These are phyloP conservation scores for Apostasia ramifera DNA, from an alignment of 106 monocot species.

Conservation along the genomic window DNA sequence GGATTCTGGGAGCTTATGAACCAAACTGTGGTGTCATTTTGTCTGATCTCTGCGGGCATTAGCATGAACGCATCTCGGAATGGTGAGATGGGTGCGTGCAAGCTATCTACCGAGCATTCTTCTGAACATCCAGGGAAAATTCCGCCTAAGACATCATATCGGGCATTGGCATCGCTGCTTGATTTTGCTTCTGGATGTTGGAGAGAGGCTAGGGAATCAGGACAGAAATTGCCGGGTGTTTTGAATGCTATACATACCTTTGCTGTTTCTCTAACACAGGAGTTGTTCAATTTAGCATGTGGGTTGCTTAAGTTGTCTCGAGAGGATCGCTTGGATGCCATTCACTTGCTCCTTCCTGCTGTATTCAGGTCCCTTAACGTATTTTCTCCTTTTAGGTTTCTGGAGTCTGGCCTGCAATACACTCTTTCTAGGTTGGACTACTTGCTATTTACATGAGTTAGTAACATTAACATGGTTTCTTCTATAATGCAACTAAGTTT, in stretches of 20 bases:
- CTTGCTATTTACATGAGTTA: not conserved
- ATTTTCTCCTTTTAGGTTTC: constrained; percentile 24
- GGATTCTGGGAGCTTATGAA: constrained; percentile 35
- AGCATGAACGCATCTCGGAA: constrained; percentile 19
- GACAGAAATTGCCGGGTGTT: constrained; percentile 3
- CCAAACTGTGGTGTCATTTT: constrained; percentile 53
- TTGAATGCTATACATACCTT: constrained; percentile 13
- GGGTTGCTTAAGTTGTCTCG: constrained; percentile 29
- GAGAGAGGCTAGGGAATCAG: not conserved
- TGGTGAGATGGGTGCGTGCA: constrained; percentile 15
- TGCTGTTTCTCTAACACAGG: constrained; percentile 42
- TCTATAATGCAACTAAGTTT: not conserved
- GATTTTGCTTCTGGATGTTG: constrained; percentile 23
- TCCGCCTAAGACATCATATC: constrained; percentile 26
- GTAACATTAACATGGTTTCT: not conserved
- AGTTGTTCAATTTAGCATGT: constrained; percentile 38
- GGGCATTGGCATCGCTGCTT: constrained; percentile 41
- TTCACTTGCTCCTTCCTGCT: constrained; percentile 47
- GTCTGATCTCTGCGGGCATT: constrained; percentile 44
- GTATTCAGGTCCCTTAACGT: constrained; percentile 29
- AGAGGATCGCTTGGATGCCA: constrained; percentile 38
- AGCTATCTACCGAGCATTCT: constrained; percentile 19
- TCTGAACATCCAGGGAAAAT: constrained; percentile 4
- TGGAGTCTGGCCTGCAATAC: constrained; percentile 11
- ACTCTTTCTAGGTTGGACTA: constrained; percentile 41